Evolutionary conservation across 2,329 filamentous ascomycete genomes (phyloP).

Genomic region (Fusarium sp.): DNA sequence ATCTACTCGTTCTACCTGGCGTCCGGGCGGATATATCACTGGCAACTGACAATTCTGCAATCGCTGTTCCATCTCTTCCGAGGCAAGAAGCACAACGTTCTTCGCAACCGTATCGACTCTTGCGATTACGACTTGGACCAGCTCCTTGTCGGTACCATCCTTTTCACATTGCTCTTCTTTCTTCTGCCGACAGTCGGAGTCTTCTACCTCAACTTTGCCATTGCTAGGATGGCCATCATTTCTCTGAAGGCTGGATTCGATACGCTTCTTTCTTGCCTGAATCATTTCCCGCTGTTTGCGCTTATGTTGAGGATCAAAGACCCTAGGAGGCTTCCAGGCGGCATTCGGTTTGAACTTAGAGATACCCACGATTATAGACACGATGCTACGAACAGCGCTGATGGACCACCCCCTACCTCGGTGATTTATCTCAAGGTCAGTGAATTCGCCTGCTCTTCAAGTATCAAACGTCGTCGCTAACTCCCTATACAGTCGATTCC

Average conservation of each 20-base stretch:
- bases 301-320: conserved; percentile 97
- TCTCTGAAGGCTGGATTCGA: conserved; percentile 92
- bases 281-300: conserved; percentile 98
- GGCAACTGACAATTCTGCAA: conserved; percentile 96
- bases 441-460: neutral
- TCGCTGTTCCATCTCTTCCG: conserved; percentile 99
- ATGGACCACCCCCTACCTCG: conserved; percentile 76
- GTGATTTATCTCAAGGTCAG: conserved; percentile 88
- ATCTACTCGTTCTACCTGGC: conserved; percentile 99
- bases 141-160: conserved; percentile 93
- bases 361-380: conserved; percentile 73
- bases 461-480: neutral
- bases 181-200: conserved; percentile 94
- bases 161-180: conserved; percentile 97
- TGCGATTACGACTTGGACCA: conserved; percentile 99
- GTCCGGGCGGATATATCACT: conserved; percentile 96
- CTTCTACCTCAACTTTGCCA: conserved; percentile 96
- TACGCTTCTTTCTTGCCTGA: conserved; percentile 91
- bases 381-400: conserved; percentile 56
- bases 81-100: conserved; percentile 96
- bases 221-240: conserved; percentile 95
- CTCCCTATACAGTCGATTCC: conserved; percentile 79
- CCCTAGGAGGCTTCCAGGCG: conserved; percentile 86
- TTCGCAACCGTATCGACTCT: conserved; percentile 97
- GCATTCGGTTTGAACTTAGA: conserved; percentile 91